Conservation (phyloP, 345 rosid genomes). For the Brassica incana region DNA sequence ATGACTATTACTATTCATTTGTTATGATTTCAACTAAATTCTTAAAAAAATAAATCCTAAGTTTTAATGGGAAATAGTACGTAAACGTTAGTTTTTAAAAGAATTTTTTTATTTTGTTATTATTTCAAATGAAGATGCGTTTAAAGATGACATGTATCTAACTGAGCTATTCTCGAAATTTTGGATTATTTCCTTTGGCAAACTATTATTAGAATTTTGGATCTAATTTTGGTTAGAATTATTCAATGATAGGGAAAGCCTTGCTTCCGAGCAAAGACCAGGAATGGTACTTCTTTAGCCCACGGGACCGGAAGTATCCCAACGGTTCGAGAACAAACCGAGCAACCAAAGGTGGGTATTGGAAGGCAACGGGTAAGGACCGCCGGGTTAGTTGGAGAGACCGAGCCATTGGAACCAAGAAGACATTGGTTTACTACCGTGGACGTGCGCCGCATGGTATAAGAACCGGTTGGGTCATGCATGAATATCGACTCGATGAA, state of each 20-base stretch:
- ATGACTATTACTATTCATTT: background rate
- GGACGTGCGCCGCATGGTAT: conserved; percentile 44
- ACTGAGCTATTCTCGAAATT: background rate
- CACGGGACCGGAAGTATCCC: conserved; percentile 43
- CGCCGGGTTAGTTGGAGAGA: conserved; percentile 40
- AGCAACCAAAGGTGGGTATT: conserved; percentile 43
- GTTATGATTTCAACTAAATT: background rate
- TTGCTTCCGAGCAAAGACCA: conserved; percentile 45
- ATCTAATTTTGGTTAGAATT: background rate
- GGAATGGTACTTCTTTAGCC: conserved; percentile 46
- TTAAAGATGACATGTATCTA: background rate
- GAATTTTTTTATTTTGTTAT: background rate
- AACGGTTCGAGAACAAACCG: conserved; percentile 45
- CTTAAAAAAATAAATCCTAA: background rate
- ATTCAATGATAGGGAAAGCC: conserved; percentile 26
- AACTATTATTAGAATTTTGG: background rate
- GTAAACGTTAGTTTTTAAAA: background rate
- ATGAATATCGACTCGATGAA: conserved; percentile 44
- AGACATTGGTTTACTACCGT: conserved; percentile 43
- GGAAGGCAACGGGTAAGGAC: conserved; percentile 48
- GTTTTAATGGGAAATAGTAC: background rate
- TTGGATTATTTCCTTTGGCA: background rate
- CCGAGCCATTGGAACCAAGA: conserved; percentile 41
- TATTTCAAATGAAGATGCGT: background rate
- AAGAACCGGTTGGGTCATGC: conserved; percentile 47